A percentile compares a stretch with the other conserved stretches of the same genome.
Evolutionary conservation across 768 basidiomycete genomes (phyloP).

Genomic region (Suillus brevipes): DNA sequence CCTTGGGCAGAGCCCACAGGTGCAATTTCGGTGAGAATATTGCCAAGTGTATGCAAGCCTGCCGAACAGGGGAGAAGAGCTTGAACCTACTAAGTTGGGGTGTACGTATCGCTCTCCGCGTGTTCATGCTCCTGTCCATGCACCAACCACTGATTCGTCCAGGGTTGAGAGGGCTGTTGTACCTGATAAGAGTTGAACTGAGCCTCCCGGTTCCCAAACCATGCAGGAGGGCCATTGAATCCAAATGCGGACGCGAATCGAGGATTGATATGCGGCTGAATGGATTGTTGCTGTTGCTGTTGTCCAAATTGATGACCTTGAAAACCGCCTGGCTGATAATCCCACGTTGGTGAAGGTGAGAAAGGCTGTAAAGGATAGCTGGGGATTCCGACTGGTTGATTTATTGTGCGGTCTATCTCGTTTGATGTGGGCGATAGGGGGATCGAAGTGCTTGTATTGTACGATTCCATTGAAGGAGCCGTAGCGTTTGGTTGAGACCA

Average conservation of each 20-base stretch:
- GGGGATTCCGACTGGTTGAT: constrained; percentile 34
- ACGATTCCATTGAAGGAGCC: constrained; percentile 27
- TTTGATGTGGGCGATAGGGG: constrained; percentile 46
- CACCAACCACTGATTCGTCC: constrained; percentile 43
- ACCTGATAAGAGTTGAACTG: constrained; percentile 17
- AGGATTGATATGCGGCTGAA: constrained; percentile 87
- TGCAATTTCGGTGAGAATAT: not conserved
- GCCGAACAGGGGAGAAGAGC: not conserved
- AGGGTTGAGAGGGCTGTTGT: constrained; percentile 21
- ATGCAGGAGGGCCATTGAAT: constrained; percentile 32
- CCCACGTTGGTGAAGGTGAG: constrained; percentile 18
- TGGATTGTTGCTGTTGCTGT: constrained; percentile 31
- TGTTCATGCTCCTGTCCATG: constrained; percentile 25
- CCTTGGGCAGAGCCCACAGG: not conserved
- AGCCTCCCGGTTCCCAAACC: constrained; percentile 23
- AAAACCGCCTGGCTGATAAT: constrained; percentile 8
- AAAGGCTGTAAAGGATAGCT: constrained; percentile 17
- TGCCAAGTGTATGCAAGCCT: not conserved
- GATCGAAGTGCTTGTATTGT: constrained; percentile 30
- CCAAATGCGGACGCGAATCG: constrained; percentile 71
- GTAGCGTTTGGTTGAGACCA: constrained; percentile 15
- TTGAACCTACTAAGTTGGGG: constrained; percentile 23
- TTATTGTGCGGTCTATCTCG: constrained; percentile 44
- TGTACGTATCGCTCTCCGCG: constrained; percentile 27
- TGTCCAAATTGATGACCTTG: constrained; percentile 20